Percentiles rank a stretch among this genome's conserved stretches.
Evolutionary conservation across 2,329 filamentous ascomycete genomes (phyloP).

Genomic region (Penicillium decumbens): DNA sequence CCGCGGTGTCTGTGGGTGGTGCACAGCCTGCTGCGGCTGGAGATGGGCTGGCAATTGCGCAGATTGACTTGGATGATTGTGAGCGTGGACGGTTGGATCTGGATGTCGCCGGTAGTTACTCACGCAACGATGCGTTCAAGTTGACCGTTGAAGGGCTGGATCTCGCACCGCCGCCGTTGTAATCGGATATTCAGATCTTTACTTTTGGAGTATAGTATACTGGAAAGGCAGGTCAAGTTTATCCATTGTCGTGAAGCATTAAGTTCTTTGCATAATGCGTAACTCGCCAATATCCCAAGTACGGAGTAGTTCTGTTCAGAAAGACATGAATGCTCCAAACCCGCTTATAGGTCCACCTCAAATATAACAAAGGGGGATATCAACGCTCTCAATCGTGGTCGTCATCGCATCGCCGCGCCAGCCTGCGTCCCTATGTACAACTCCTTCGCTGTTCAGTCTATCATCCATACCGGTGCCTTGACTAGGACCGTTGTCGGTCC

Average conservation of each 20-base stretch:
- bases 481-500: constrained; percentile 58
- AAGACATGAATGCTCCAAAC: neutral
- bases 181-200: neutral
- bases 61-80: constrained; percentile 84
- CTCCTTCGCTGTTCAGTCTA: constrained; percentile 22
- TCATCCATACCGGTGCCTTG: constrained; percentile 65
- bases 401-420: constrained; percentile 12
- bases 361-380: constrained; percentile 16
- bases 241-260: neutral
- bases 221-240: neutral
- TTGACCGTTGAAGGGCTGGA: constrained; percentile 57
- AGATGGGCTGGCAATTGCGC: constrained; percentile 58
- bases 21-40: constrained; percentile 10
- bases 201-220: neutral
- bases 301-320: neutral
- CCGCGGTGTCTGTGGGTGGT: constrained; percentile 1
- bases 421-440: constrained; percentile 12
- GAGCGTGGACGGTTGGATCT: constrained; percentile 74
- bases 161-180: constrained; percentile 53
- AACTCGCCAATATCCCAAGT: neutral
- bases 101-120: constrained; percentile 81
- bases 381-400: constrained; percentile 11
- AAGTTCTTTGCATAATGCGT: neutral
- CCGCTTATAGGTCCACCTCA: neutral
- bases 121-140: constrained; percentile 62